Conservation (phyloP, 495 filamentous ascomycete species). For the Aspergillus egyptiacus region DNA sequence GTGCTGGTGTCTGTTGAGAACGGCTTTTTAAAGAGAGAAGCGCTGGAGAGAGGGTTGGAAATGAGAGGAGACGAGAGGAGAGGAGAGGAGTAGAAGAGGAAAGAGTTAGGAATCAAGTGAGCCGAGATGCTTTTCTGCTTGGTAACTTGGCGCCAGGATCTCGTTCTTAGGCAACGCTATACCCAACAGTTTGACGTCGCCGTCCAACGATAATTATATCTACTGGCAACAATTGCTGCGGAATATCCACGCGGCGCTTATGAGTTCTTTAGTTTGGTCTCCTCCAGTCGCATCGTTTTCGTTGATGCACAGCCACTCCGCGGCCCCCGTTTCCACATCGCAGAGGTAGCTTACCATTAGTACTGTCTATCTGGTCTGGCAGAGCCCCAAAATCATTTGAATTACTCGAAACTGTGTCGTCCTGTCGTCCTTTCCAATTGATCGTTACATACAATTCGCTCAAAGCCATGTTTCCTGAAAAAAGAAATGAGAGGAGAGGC, state of each 20-base stretch:
- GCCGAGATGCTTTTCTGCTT: background rate
- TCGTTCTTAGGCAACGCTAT: conserved; percentile 14
- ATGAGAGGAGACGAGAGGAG: background rate
- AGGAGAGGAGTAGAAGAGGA: background rate
- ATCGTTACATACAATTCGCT: conserved; percentile 19
- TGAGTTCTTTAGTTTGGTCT: background rate
- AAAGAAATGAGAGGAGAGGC: conserved; percentile 2
- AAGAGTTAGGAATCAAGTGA: background rate
- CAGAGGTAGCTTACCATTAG: no score
- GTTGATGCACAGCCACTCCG: conserved; percentile 13
- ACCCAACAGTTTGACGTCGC: conserved; percentile 1
- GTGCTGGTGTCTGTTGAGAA: background rate
- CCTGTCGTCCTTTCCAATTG: conserved; percentile 10
- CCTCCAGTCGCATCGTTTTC: background rate
- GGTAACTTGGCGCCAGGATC: conserved; percentile 15
- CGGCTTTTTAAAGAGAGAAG: background rate
- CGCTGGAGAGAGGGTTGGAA: background rate
- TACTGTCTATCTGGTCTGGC: no score
- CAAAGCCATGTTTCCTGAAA: conserved; percentile 13
- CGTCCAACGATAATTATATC: background rate
- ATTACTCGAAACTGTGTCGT: no score
- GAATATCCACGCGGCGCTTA: conserved; percentile 1
- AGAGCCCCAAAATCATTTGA: no score
- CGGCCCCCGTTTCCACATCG: no score
- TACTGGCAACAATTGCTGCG: background rate